phyloP scores from a whole-genome alignment of 192 early-diverging fungal species.

The Funneliformis mosseae region DNA sequence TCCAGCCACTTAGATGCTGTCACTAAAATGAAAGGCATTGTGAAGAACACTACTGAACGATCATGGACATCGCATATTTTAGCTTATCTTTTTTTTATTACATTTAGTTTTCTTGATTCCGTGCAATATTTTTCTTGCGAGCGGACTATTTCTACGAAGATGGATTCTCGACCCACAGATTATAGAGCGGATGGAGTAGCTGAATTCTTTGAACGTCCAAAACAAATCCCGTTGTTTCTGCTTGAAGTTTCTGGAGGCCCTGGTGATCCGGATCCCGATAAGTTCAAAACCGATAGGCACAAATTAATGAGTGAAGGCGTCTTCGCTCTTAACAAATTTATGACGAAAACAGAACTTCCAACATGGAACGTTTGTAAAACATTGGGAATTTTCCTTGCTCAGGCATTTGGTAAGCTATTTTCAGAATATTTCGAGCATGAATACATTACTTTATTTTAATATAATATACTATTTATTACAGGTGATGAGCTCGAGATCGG shows the following conservation, averaged over 20 bases:
- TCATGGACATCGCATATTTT: neutral
- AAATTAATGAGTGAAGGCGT: slow-evolving; percentile 18
- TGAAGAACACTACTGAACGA: neutral
- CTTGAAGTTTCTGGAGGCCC: neutral
- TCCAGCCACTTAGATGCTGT: neutral
- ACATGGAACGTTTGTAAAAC: neutral
- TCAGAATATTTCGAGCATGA: neutral
- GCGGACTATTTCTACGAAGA: neutral
- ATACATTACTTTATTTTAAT: neutral
- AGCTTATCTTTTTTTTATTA: neutral
- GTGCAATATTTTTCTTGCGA: slow-evolving; percentile 4
- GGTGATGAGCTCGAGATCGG: neutral
- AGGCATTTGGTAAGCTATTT: slow-evolving; percentile 16
- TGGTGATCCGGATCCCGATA: neutral
- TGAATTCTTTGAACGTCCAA: slow-evolving; percentile 17
- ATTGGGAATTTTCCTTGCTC: slow-evolving; percentile 9
- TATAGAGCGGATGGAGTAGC: slow-evolving; percentile 8
- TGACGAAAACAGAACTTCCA: neutral
- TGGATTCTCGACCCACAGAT: slow-evolving; percentile 22
- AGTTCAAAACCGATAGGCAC: neutral
- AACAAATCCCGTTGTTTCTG: slow-evolving; percentile 3
- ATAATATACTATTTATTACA: slow-evolving; percentile 12
- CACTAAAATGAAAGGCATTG: neutral
- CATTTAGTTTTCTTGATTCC: slow-evolving; percentile 7
- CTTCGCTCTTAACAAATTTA: neutral